A percentile compares a stretch with the other conserved stretches of the same genome.
Conservation (phyloP, 1,139 yeast genomes). For the Blastobotrys aristatus region DNA sequence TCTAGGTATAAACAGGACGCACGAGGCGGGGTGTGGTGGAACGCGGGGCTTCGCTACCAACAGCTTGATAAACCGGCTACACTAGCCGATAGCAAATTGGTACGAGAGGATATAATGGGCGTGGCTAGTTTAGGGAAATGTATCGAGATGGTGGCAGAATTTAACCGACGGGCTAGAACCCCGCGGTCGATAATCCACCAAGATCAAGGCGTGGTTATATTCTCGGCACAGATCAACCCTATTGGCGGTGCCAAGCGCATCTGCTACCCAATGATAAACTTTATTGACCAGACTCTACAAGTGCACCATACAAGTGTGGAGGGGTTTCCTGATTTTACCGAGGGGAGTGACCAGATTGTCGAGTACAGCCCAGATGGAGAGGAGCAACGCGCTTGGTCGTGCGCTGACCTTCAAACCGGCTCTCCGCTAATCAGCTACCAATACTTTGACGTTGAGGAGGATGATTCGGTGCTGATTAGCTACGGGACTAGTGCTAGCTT, state of each 20-base stretch:
- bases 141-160: slow-evolving; percentile 6
- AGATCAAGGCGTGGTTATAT: not conserved
- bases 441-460: slow-evolving; percentile 3
- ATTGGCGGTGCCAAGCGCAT: not conserved
- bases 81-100: too few relatives aligned
- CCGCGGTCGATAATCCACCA: slow-evolving; percentile 5
- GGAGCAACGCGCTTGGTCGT: not conserved
- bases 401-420: not conserved
- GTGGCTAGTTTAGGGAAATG: too few relatives aligned
- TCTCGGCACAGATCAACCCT: slow-evolving; percentile 5
- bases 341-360: not conserved
- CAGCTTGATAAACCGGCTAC: not conserved
- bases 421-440: not conserved
- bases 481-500: not conserved
- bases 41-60: slow-evolving; percentile 2
- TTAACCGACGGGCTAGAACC: slow-evolving; percentile 1
- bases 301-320: not conserved
- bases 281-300: not conserved
- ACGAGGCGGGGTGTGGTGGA: slow-evolving; percentile 5
- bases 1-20: not conserved
- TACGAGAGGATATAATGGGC: too few relatives aligned
- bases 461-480: not conserved
- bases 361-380: slow-evolving; percentile 1
- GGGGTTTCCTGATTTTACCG: slow-evolving; percentile 5
- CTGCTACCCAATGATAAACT: slow-evolving; percentile 5